Percentiles rank a stretch among this genome's conserved stretches.
These are phyloP conservation scores for Fraxinus sp. DNA, from an alignment of 305 asterid species.

Conservation along the genomic window DNA sequence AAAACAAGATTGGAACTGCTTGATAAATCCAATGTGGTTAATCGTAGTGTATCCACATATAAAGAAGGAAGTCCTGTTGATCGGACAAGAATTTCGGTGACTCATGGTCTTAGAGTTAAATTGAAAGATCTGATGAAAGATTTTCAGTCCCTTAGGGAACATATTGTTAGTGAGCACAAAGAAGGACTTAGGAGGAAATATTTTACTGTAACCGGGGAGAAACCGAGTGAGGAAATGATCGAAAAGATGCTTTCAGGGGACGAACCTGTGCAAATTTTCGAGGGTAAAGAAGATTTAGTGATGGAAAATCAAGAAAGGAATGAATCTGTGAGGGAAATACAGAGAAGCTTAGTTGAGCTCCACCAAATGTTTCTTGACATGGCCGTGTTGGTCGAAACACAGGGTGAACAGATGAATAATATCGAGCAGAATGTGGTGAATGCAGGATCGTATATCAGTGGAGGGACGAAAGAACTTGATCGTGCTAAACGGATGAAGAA, in stretches of 20 bases:
- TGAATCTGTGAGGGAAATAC: slow-evolving; percentile 64
- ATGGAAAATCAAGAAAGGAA: slow-evolving; percentile 56
- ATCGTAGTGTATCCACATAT: slow-evolving; percentile 32
- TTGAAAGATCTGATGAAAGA: slow-evolving; percentile 64
- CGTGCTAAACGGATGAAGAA: slow-evolving; percentile 53
- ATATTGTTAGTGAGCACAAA: slow-evolving; percentile 50
- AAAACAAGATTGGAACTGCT: slow-evolving; percentile 57
- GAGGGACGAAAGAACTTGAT: slow-evolving; percentile 55
- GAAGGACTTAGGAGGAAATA: slow-evolving; percentile 54
- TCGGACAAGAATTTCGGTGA: slow-evolving; percentile 64
- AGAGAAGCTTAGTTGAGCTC: slow-evolving; percentile 60
- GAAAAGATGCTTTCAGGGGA: slow-evolving; percentile 50
- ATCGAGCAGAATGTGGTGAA: slow-evolving; percentile 67
- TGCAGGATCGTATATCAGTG: slow-evolving; percentile 43
- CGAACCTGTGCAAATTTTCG: slow-evolving; percentile 25
- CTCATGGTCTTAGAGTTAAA: slow-evolving; percentile 61
- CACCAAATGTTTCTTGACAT: slow-evolving; percentile 82
- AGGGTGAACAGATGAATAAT: slow-evolving; percentile 68
- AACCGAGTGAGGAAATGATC: slow-evolving; percentile 51
- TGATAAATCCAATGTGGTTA: slow-evolving; percentile 52
- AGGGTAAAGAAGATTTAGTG: slow-evolving; percentile 39
- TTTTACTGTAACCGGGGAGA: slow-evolving; percentile 40
- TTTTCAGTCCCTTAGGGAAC: slow-evolving; percentile 63
- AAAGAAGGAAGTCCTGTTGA: slow-evolving; percentile 55
- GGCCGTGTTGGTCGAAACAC: slow-evolving; percentile 82